Conservation (phyloP, 768 basidiomycete genomes). For the Peribolospora kevripleyi region DNA sequence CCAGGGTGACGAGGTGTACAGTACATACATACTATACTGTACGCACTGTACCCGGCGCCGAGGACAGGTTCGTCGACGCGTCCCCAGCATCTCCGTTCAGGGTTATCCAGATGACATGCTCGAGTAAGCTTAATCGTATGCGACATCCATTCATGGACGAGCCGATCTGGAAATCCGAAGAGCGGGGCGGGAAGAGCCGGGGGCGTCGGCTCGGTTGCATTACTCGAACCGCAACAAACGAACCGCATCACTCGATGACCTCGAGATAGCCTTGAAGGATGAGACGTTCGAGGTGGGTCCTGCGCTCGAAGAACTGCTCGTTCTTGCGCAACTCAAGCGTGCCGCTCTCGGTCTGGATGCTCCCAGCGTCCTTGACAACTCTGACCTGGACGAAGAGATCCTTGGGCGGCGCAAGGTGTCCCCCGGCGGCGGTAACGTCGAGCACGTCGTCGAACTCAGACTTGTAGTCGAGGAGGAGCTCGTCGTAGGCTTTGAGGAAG, state of each 20-base stretch:
- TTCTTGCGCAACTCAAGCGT: conserved; percentile 65
- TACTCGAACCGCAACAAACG: no score
- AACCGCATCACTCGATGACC: conserved; percentile 29
- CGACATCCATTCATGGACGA: no score
- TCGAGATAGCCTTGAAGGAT: conserved; percentile 84
- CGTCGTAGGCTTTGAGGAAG: conserved; percentile 10
- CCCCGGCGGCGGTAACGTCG: conserved; percentile 37
- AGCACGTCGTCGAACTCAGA: conserved; percentile 65
- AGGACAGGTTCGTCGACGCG: no score
- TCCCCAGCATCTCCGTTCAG: no score
- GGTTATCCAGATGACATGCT: no score
- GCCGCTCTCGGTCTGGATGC: conserved; percentile 75
- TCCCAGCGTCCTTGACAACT: conserved; percentile 70
- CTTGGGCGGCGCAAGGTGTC: conserved; percentile 36
- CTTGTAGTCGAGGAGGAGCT: conserved; percentile 56
- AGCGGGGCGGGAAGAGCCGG: no score
- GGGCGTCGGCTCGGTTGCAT: no score
- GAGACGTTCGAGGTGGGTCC: conserved; percentile 76
- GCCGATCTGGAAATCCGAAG: no score
- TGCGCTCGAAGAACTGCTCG: conserved; percentile 63
- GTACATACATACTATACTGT: no score
- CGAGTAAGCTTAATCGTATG: no score
- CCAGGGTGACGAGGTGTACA: no score
- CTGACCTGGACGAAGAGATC: conserved; percentile 70
- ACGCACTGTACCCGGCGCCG: no score